Evolutionary conservation across 208 protist species (phyloP), one percentile per base, ranked within the genome.

Genomic region (Trypanosoma theileri): DNA sequence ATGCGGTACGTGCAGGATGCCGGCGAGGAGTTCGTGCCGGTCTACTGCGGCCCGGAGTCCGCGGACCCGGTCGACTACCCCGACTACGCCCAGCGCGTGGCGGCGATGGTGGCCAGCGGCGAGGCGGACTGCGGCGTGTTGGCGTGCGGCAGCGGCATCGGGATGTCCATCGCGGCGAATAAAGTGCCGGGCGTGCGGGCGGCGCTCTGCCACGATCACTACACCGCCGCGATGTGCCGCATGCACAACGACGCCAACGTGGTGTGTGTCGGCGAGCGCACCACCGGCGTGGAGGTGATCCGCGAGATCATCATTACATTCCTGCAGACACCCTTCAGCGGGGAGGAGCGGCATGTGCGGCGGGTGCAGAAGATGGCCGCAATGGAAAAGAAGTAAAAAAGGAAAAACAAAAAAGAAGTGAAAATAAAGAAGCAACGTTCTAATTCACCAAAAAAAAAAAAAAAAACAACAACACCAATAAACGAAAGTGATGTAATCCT

Each of bases 111-210:
- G 12, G 57, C 81, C 45, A 72, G 65, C 44, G 79, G 82, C 3
- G 77, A 90, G 69, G 81, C 66, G 35, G 89, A 95, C 40, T 70
- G 61, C 13, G 94, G 92, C 10, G 82, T 98, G 50, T 81, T 98
- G 6, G 54, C 97, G 7, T 98, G 97, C 71, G 96, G 96, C 56
- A 97, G 88, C 26, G 97, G 97, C 44, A 98, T 98, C 59, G 97
- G 97, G 31, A 98, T 98, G 72, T 88, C 73, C 45, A 98, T 98
- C 53, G 95, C 97, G 11, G 94, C 95, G 7, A 98, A 98, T 81
- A 98, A 98, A 73, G 69, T 93, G 50, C 51, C 66, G 14, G 96
- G 95, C 41, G 89, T 98, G 66, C 85, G 96, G 13, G 95, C 93
- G 0, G 97, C 93, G 16, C 80, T 99, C 41, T 98, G 92, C 81